Evolutionary conservation across 805 yeast genomes (phyloP).

Genomic region (Maudiozyma serrabonitensis): DNA sequence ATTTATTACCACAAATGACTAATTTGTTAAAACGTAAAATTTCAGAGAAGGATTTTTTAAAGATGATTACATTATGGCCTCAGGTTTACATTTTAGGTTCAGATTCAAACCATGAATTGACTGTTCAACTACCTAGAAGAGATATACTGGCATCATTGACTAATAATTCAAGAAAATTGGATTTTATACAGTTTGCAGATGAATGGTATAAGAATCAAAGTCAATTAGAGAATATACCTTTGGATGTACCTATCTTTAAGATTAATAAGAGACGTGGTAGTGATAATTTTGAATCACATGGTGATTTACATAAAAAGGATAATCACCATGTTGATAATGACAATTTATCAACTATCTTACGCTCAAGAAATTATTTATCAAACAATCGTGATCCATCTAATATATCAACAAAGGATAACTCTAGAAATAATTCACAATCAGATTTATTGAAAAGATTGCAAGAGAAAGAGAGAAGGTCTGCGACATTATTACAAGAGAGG

Average conservation of each 20-base stretch:
- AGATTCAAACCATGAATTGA: constrained; percentile 16
- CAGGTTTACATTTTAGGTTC: constrained; percentile 18
- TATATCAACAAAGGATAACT: constrained; percentile 6
- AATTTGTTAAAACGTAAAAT: constrained; percentile 23
- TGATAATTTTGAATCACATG: not conserved
- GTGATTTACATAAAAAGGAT: not conserved
- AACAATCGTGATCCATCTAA: constrained; percentile 15
- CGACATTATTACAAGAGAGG: constrained; percentile 19
- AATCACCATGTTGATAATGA: not conserved
- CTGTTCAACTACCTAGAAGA: constrained; percentile 14
- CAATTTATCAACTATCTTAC: not conserved
- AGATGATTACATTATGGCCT: constrained; percentile 25
- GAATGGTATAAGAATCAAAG: constrained; percentile 11
- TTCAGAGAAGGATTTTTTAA: constrained; percentile 16
- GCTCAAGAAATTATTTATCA: constrained; percentile 8
- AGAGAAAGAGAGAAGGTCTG: constrained; percentile 21
- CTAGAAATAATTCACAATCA: constrained; percentile 13
- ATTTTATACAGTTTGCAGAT: constrained; percentile 18
- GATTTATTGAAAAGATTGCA: constrained; percentile 22
- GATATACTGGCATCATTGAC: constrained; percentile 14
- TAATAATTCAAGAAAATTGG: constrained; percentile 21
- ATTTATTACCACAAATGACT: constrained; percentile 22
- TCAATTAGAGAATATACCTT: constrained; percentile 5
- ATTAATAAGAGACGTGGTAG: constrained; percentile 19
- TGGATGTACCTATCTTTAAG: constrained; percentile 17